Conservation (phyloP, 2,329 filamentous ascomycete genomes). For the Arthrobotrys conoides region DNA sequence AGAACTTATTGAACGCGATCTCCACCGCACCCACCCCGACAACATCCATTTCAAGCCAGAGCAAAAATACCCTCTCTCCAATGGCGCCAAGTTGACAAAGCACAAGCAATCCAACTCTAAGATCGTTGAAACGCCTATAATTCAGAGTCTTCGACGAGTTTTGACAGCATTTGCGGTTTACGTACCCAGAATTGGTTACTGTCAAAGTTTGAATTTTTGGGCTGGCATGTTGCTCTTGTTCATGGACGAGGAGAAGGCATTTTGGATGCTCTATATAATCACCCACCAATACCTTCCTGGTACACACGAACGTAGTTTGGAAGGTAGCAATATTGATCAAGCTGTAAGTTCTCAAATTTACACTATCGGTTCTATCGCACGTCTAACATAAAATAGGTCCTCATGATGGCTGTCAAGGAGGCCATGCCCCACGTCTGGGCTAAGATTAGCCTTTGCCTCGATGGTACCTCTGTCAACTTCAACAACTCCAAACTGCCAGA, state of each 20-base stretch:
- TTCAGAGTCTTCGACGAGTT: slow-evolving; percentile 85
- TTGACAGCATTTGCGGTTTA: slow-evolving; percentile 91
- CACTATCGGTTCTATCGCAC: background rate
- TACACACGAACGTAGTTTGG: slow-evolving; percentile 89
- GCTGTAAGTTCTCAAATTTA: slow-evolving; percentile 71
- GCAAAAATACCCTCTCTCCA: slow-evolving; percentile 65
- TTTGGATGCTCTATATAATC: slow-evolving; percentile 93
- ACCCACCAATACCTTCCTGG: slow-evolving; percentile 89
- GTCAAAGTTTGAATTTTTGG: slow-evolving; percentile 94
- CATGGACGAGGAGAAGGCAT: slow-evolving; percentile 90
- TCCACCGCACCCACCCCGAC: slow-evolving; percentile 94
- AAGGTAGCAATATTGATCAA: slow-evolving; percentile 93
- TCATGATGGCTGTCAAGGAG: slow-evolving; percentile 89
- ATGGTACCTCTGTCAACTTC: slow-evolving; percentile 67
- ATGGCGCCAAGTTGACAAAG: slow-evolving; percentile 66
- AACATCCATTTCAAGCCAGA: slow-evolving; percentile 89
- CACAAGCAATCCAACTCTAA: slow-evolving; percentile 64
- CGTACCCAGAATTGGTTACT: slow-evolving; percentile 93
- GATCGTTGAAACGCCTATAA: slow-evolving; percentile 79
- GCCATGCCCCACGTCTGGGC: slow-evolving; percentile 86
- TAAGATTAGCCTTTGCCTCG: slow-evolving; percentile 85
- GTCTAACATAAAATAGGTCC: slow-evolving; percentile 68
- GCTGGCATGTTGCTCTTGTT: slow-evolving; percentile 91
- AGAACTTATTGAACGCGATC: slow-evolving; percentile 92
- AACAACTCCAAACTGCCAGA: slow-evolving; percentile 76